Evolutionary conservation across 371 early-diverging fungal genomes (phyloP).

Genomic region (Nosema muscidifuracis): DNA sequence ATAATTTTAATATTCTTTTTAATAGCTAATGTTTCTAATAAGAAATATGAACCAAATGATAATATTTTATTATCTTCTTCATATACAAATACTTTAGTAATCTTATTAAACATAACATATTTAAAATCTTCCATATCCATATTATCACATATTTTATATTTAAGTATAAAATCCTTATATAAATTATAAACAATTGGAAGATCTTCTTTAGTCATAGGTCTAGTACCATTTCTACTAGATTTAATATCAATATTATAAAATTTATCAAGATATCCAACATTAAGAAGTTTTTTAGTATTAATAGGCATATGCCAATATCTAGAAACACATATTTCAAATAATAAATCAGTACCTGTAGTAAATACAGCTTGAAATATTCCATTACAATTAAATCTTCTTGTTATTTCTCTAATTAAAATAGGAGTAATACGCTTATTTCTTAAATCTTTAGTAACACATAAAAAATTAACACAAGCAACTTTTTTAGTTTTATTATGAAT

Average conservation of each 20-base stretch:
- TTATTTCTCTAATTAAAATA: conserved; percentile 92
- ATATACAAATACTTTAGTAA: conserved; percentile 37
- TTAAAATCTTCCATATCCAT: conserved; percentile 45
- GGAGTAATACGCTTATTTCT: conserved; percentile 88
- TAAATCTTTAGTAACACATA: conserved; percentile 87
- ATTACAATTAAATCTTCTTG: conserved; percentile 76
- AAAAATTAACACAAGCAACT: conserved; percentile 77
- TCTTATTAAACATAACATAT: conserved; percentile 35
- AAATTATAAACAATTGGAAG: conserved; percentile 30
- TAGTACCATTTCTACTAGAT: conserved; percentile 11
- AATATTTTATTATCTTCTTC: conserved; percentile 6
- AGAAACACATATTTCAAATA: conserved; percentile 75
- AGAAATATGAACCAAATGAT: conserved; percentile 58
- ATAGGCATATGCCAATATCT: conserved; percentile 65
- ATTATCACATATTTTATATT: conserved; percentile 37
- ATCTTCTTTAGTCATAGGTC: conserved; percentile 37
- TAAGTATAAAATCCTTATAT: conserved; percentile 35
- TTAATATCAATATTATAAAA: not conserved
- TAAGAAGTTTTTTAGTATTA: conserved; percentile 33
- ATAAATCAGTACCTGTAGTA: conserved; percentile 81
- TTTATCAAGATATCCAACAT: conserved; percentile 34
- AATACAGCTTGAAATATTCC: conserved; percentile 94
- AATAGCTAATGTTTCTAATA: conserved; percentile 41
- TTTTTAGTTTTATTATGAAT: conserved; percentile 16
- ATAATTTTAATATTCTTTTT: conserved; percentile 33